These are phyloP conservation scores for Cutaneotrichosporon sp. DNA, from an alignment of 1,284 basidiomycete genomes.

Conservation along the genomic window DNA sequence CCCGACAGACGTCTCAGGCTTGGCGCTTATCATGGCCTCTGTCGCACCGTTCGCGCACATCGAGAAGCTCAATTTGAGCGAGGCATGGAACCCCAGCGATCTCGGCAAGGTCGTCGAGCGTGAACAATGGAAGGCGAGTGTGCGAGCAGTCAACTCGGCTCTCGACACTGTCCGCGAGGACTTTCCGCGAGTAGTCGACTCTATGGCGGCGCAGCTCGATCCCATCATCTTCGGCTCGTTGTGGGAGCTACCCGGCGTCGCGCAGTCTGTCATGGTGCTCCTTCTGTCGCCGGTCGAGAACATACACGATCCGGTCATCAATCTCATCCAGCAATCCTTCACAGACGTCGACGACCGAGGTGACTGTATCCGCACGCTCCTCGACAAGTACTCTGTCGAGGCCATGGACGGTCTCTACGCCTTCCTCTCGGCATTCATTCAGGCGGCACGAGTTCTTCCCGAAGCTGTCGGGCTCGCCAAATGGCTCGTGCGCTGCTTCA, in stretches of 20 bases:
- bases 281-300: conserved; percentile 77
- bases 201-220: conserved; percentile 61
- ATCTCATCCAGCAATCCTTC: conserved; percentile 74
- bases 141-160: conserved; percentile 61
- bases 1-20: conserved; percentile 62
- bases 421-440: conserved; percentile 67
- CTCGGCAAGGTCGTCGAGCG: conserved; percentile 41
- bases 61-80: conserved; percentile 58
- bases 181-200: conserved; percentile 65
- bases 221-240: conserved; percentile 60
- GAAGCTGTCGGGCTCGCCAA: conserved; percentile 85
- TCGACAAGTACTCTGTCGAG: conserved; percentile 65
- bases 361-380: conserved; percentile 78
- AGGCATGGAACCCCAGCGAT: conserved; percentile 47
- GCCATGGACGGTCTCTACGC: conserved; percentile 69
- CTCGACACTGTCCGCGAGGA: conserved; percentile 63
- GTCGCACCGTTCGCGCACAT: conserved; percentile 66
- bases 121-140: conserved; percentile 44
- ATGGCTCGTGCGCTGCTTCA: conserved; percentile 83
- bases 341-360: conserved; percentile 82
- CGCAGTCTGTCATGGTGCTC: conserved; percentile 64
- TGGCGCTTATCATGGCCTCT: conserved; percentile 62
- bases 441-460: conserved; percentile 65
- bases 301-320: conserved; percentile 71
- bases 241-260: conserved; percentile 57